Conservation (phyloP, 352 stramenopile genomes). For the Globisporangium paddicum region DNA sequence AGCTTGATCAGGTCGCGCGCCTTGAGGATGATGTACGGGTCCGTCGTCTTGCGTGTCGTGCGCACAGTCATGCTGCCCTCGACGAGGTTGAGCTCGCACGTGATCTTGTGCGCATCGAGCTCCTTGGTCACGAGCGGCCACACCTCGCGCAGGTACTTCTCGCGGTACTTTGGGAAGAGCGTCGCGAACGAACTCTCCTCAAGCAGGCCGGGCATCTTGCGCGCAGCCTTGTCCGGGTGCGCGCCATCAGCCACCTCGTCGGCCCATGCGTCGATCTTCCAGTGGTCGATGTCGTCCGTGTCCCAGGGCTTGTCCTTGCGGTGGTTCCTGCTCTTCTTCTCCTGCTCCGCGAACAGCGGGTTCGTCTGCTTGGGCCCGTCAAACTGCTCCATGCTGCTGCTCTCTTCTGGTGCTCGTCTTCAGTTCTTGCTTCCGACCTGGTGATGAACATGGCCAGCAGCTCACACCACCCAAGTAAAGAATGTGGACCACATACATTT, state of each 20-base stretch:
- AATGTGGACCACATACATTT: too few species aligned
- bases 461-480: not conserved
- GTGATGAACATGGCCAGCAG: not conserved
- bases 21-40: conserved; percentile 99
- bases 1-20: conserved; percentile 99
- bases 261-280: conserved; percentile 92
- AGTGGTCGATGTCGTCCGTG: conserved; percentile 97
- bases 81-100: conserved; percentile 98
- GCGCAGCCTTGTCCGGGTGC: conserved; percentile 56
- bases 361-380: conserved; percentile 43
- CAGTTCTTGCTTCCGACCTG: too few species aligned
- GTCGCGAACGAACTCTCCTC: conserved; percentile 99
- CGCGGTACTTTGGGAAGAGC: conserved; percentile 99
- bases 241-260: conserved; percentile 83
- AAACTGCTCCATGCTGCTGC: conserved; percentile 64
- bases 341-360: conserved; percentile 33
- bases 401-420: not conserved
- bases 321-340: conserved; percentile 90
- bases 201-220: conserved; percentile 84
- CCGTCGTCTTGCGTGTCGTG: conserved; percentile 95
- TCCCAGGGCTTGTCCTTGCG: conserved; percentile 99
- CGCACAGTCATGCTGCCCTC: conserved; percentile 92
- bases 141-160: conserved; percentile 98
- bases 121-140: conserved; percentile 98
- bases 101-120: conserved; percentile 94